These are phyloP conservation scores for Epichloe amarillans DNA, from an alignment of 2,329 filamentous ascomycete genomes.

Conservation along the genomic window DNA sequence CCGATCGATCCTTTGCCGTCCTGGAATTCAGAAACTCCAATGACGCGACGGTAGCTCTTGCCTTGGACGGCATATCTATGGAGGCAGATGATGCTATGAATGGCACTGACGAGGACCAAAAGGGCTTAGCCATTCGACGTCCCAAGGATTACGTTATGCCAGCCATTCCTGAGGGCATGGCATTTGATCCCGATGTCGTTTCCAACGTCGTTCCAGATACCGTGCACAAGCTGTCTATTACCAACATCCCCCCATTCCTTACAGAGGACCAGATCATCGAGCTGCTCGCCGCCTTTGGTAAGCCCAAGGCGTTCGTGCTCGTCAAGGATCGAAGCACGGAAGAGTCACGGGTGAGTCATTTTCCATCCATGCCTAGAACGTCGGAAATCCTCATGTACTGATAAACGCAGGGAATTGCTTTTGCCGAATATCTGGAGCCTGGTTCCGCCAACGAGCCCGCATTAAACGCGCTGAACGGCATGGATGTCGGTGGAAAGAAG, in stretches of 20 bases:
- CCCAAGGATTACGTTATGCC: constrained; percentile 98
- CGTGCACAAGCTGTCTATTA: constrained; percentile 86
- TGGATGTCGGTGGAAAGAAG: constrained; percentile 79
- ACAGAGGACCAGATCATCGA: constrained; percentile 86
- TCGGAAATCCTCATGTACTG: constrained; percentile 15
- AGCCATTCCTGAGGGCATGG: constrained; percentile 56
- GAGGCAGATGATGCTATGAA: constrained; percentile 50
- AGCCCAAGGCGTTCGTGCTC: constrained; percentile 80
- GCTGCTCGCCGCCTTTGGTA: constrained; percentile 79
- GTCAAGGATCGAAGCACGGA: constrained; percentile 78
- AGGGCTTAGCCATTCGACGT: constrained; percentile 62
- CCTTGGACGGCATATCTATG: constrained; percentile 82
- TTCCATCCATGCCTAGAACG: neutral
- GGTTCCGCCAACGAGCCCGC: constrained; percentile 61
- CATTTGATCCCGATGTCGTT: constrained; percentile 63
- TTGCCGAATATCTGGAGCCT: constrained; percentile 84
- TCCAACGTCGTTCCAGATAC: constrained; percentile 78
- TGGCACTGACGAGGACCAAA: constrained; percentile 38
- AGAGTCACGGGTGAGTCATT: constrained; percentile 58
- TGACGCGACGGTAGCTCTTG: constrained; percentile 83
- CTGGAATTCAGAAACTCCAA: constrained; percentile 79
- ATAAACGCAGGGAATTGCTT: constrained; percentile 65
- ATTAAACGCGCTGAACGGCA: constrained; percentile 80
- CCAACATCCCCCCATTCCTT: constrained; percentile 78
- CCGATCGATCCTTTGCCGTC: constrained; percentile 68